phyloP scores from a whole-genome alignment of 108 stramenopile genomes.

The Stephanodiscus triporus region DNA sequence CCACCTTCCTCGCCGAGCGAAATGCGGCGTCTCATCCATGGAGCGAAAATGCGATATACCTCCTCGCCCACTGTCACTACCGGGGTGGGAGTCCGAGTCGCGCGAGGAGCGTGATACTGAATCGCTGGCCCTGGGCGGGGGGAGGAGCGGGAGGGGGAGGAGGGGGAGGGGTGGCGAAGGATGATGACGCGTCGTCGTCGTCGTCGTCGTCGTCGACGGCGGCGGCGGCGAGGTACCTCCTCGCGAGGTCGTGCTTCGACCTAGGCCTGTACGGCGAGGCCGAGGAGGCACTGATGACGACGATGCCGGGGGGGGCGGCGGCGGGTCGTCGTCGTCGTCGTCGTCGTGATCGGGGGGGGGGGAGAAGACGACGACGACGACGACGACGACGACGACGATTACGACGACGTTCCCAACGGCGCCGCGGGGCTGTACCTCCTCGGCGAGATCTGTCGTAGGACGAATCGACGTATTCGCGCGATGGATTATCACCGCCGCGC shows the following conservation, averaged over 20 bases:
- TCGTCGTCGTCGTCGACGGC: neutral
- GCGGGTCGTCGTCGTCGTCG: no score
- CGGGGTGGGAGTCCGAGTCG: slow-evolving; percentile 60
- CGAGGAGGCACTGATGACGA: slow-evolving; percentile 70
- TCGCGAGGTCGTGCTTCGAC: slow-evolving; percentile 72
- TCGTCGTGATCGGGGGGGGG: no score
- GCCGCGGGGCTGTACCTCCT: slow-evolving; percentile 86
- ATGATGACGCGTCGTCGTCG: neutral
- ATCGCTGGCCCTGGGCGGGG: slow-evolving; percentile 24
- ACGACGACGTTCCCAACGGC: slow-evolving; percentile 78
- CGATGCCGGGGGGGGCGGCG: slow-evolving; percentile 15
- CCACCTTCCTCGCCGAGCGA: slow-evolving; percentile 84
- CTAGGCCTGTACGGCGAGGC: slow-evolving; percentile 73
- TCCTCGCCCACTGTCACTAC: slow-evolving; percentile 78
- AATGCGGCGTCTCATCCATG: slow-evolving; percentile 59
- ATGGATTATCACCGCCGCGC: slow-evolving; percentile 75
- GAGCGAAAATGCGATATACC: slow-evolving; percentile 61
- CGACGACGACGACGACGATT: no score
- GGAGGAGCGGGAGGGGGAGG: neutral
- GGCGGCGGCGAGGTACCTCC: slow-evolving; percentile 63
- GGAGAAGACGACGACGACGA: no score
- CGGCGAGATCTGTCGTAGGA: slow-evolving; percentile 77
- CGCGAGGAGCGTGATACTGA: slow-evolving; percentile 58
- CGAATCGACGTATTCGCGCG: slow-evolving; percentile 79
- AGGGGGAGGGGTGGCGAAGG: neutral